Base-by-base conservation (phyloP, 23 red algal species). In the Pyropia haitanensis region DNA sequence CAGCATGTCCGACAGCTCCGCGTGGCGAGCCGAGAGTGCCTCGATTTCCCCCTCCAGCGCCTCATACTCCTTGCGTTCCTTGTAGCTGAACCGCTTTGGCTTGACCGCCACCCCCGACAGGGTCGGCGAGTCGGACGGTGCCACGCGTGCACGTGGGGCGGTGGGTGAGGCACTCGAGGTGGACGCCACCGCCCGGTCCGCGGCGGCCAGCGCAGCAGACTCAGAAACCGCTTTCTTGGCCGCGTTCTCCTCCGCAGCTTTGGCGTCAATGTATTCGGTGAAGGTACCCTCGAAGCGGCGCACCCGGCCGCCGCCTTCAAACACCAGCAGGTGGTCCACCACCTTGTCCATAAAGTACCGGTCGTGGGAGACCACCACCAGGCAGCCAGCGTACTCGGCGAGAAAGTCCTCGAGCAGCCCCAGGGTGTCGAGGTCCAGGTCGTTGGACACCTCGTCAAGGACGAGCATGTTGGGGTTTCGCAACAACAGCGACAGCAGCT, bases 341-440 rank as follows among this genome's bases (percentile, higher is more conserved):
- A 95, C 56, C 5, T 79, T 30, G 63, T 95, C 89, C 31, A 95
- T 56, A 63, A 95, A 81, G 52, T 81, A 74, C 20, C 89, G 67
- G 48, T 95, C 89, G 58, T 95, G 89, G 30, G 72, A 80, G 32
- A 83, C 82, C 3, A 95, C 16, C 21, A 95, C 75, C 65, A 95
- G 32, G 17, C 70, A 64, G 15, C 85, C 85, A 22, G 49, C 50
- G 60, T 73, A 81, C 48, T 74, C 68, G 19, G 50, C 46, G 28
- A 90, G 51, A 27, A 90, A 34, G 30, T 90, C 71, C 53, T 90
- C 85, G 30, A 90, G 58, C 85, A 75, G 73, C 53, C 63, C 70
- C 53, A 90, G 55, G 34, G 85, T 90, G 71, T 81, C 58, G 27
- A 90, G 29, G 59, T 90, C 85, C n/a, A 90, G 65, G 51, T 90